Evolutionary conservation across 441 rosid species (phyloP), one percentile per base, ranked within the genome.

Genomic region (Euphorbia neoarborescens): DNA sequence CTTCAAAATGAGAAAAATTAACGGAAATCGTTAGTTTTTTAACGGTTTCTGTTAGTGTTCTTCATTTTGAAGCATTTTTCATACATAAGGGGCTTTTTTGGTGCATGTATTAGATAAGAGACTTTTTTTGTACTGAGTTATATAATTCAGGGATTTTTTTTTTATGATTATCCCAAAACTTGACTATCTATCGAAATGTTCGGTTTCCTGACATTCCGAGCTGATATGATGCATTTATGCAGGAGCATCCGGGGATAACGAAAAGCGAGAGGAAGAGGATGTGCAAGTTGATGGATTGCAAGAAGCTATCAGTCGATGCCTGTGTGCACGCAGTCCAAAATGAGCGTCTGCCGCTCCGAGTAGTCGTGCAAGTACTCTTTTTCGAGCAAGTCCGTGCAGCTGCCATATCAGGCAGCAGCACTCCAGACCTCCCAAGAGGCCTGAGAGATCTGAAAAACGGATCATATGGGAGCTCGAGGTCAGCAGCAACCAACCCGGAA

Each of bases 241-340:
- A 89, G 97, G 93, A 84, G 68, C 97, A 91, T 75, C 84, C 81
- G 2, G 84, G 80, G 34, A 86, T 89, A 72, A 83, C 84, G 83
- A 91, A 91, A 81, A 74, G 87, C 51, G 94, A 88, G 68, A 88
- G 90, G 82, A 90, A 88, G 85, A 83, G 78, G 76, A 83, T 92
- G 75, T 92, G 98, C 84, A 87, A 82, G 74, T 72, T 92, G 71
- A 90, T 92, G 96, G 96, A 92, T 75, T 92, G 98, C 79, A 73
- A 85, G 78, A 92, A 92, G 74, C 85, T 92, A 17, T 90, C 98
- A 0, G 87, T 78, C 6, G 95, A 92, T 25, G 95, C 98, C 4
- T 87, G 93, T 73, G 79, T 85, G 88, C 98, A 92, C 19, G 98
- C 90, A 0, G 95, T 90, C 74, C 96, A 92, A 71, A 92, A 92